Evolutionary conservation across 2,329 filamentous ascomycete species (phyloP).

Genomic region (Didymella exigua): DNA sequence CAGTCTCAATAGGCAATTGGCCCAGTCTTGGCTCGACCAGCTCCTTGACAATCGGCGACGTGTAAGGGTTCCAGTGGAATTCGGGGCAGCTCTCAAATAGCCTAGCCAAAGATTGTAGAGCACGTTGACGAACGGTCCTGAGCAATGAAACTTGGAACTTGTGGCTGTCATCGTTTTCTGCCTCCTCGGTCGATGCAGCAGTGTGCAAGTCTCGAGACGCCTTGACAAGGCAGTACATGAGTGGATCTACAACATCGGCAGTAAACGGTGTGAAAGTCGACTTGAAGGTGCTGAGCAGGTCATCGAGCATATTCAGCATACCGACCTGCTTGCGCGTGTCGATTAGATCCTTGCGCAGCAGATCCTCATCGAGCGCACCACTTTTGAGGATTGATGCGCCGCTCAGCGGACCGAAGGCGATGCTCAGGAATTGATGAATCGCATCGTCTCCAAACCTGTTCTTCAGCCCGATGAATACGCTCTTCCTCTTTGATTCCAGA

Average conservation of each 20-base stretch:
- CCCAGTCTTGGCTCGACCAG: slow-evolving; percentile 77
- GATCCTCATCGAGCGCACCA: slow-evolving; percentile 54
- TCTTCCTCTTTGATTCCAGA: slow-evolving; percentile 76
- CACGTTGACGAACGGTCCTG: slow-evolving; percentile 69
- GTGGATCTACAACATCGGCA: slow-evolving; percentile 71
- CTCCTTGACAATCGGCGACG: slow-evolving; percentile 72
- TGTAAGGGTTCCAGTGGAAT: slow-evolving; percentile 75
- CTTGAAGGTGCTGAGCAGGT: slow-evolving; percentile 84
- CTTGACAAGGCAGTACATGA: slow-evolving; percentile 80
- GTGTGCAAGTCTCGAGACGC: slow-evolving; percentile 57
- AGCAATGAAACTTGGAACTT: slow-evolving; percentile 60
- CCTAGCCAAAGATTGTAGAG: slow-evolving; percentile 81
- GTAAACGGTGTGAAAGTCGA: slow-evolving; percentile 72
- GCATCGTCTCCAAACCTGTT: slow-evolving; percentile 72
- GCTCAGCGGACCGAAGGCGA: slow-evolving; percentile 75
- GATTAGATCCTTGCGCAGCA: slow-evolving; percentile 59
- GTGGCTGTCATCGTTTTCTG: slow-evolving; percentile 30
- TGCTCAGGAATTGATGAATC: slow-evolving; percentile 79
- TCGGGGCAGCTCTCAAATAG: slow-evolving; percentile 75
- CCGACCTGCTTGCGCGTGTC: slow-evolving; percentile 82
- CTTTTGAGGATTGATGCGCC: slow-evolving; percentile 64
- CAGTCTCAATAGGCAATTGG: slow-evolving; percentile 81
- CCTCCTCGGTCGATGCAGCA: slow-evolving; percentile 41
- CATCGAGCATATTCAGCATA: slow-evolving; percentile 87
- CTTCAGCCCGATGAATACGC: slow-evolving; percentile 76